Conservation (phyloP, 129 eudicot species). For the Tagetes patula region DNA sequence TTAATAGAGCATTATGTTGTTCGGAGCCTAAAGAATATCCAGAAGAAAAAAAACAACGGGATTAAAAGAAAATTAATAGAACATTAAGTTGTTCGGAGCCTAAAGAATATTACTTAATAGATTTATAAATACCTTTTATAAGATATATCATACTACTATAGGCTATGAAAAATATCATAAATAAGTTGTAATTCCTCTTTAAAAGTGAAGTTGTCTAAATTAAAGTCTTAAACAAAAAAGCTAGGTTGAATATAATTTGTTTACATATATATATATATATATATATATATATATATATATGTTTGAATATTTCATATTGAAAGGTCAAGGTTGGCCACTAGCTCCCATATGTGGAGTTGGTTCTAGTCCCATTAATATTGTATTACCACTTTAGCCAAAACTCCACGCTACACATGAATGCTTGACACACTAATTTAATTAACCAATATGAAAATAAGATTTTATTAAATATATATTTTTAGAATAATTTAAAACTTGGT, state of each 20-base stretch:
- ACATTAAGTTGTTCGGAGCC: not conserved
- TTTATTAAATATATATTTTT: not conserved
- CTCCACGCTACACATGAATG: slow-evolving; percentile 25
- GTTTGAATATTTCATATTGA: not conserved
- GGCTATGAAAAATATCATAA: not conserved
- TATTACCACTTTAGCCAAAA: slow-evolving; percentile 35
- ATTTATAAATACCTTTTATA: not conserved
- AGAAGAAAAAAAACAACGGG: no score
- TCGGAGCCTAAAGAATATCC: no score
- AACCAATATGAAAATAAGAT: not conserved
- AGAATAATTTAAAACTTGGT: no score
- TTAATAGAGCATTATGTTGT: no score
- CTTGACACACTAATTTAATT: not conserved
- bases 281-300: not conserved
- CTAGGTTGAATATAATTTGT: not conserved
- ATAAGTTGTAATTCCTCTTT: not conserved
- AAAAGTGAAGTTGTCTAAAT: not conserved
- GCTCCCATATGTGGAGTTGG: slow-evolving; percentile 31
- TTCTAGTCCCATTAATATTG: slow-evolving; percentile 26
- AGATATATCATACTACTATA: not conserved
- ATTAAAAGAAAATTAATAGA: not conserved
- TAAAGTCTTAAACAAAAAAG: not conserved
- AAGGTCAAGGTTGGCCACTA: slow-evolving; percentile 48
- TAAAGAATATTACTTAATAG: not conserved
- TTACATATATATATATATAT: not conserved